phyloP scores from a whole-genome alignment of 2,329 filamentous ascomycete genomes.

The Apiospora arundinis region DNA sequence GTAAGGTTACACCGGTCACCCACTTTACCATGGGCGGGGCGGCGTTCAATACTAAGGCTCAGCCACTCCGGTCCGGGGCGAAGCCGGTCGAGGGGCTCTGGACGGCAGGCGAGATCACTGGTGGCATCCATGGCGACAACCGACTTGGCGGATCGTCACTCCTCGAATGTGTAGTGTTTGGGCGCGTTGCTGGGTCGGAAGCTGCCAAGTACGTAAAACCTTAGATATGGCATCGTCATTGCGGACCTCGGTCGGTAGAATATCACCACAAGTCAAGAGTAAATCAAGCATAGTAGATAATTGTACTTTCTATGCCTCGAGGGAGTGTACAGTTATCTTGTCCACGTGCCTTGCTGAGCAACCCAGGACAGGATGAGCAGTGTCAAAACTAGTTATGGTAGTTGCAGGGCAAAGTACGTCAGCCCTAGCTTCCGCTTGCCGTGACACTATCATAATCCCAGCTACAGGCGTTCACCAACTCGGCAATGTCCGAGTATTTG shows the following conservation, averaged over 20 bases:
- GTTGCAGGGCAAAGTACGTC: no score
- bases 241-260: background rate
- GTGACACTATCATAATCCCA: background rate
- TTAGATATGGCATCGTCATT: background rate
- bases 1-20: slow-evolving; percentile 66
- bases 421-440: background rate
- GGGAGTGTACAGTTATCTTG: no score
- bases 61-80: slow-evolving; percentile 51
- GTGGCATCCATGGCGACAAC: slow-evolving; percentile 69
- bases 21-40: slow-evolving; percentile 74
- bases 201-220: slow-evolving; percentile 43
- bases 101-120: slow-evolving; percentile 69
- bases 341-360: no score
- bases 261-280: no score
- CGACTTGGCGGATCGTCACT: slow-evolving; percentile 66
- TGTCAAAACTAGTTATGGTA: no score
- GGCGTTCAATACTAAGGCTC: slow-evolving; percentile 58
- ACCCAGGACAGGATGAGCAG: no score
- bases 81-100: slow-evolving; percentile 61
- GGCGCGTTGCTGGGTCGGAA: slow-evolving; percentile 59
- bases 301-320: no score
- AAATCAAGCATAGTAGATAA: no score
- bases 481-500: background rate
- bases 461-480: background rate
- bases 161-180: slow-evolving; percentile 69